A percentile compares a stretch with the other conserved stretches of the same genome.
Evolutionary conservation across 2,329 filamentous ascomycete species (phyloP).

Genomic region (Blastomyces silverae): DNA sequence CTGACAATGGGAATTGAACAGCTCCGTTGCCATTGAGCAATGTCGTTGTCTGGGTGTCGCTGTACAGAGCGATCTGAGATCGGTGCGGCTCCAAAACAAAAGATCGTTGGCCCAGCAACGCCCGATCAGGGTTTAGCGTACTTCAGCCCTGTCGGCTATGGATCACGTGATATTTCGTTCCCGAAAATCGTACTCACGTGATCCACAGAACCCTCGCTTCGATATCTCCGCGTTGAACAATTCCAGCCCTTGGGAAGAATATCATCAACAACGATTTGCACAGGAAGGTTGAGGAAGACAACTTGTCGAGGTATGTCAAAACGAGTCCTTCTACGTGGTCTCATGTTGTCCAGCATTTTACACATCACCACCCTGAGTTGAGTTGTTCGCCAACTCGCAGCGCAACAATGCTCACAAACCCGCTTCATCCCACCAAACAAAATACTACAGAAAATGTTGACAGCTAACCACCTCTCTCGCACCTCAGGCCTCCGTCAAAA

Average conservation of each 20-base stretch:
- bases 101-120: slow-evolving; percentile 20
- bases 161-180: neutral
- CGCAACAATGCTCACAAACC: no score
- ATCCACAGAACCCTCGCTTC: slow-evolving; percentile 31
- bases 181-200: slow-evolving; percentile 17
- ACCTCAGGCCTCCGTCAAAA: slow-evolving; percentile 42
- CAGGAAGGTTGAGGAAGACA: slow-evolving; percentile 56
- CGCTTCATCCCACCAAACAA: neutral
- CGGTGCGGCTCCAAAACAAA: slow-evolving; percentile 15
- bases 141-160: slow-evolving; percentile 5
- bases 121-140: slow-evolving; percentile 17
- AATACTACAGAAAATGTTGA: neutral
- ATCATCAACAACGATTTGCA: slow-evolving; percentile 32
- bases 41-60: neutral
- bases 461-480: neutral
- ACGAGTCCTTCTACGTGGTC: neutral
- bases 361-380: neutral
- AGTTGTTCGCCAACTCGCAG: no score
- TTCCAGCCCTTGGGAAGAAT: slow-evolving; percentile 14
- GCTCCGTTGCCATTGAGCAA: neutral
- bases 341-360: neutral
- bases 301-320: slow-evolving; percentile 51
- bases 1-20: neutral
- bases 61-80: neutral
- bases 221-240: slow-evolving; percentile 22